Base-by-base conservation (phyloP, 768 basidiomycete genomes). In the Lactifluus rugatus region DNA sequence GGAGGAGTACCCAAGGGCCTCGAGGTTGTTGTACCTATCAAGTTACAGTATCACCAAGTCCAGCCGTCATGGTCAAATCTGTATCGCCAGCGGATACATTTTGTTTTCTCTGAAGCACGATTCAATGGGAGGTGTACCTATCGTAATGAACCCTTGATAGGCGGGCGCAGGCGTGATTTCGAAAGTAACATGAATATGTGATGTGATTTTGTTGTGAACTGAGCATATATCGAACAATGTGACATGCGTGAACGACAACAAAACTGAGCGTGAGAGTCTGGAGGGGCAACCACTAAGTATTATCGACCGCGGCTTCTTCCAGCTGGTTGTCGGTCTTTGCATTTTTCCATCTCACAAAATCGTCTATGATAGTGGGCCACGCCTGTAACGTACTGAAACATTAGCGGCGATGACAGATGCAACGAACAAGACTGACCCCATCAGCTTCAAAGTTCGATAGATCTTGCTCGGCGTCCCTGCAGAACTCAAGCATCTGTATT, bases 351-450 rank as follows among this genome's bases (percentile, higher is more conserved):
- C 68, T 67, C 5, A 83, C 87, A 65, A 91, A 92, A 60, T 89
- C 83, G 65, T 92, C 89, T 46, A 91, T 71, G 61, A 89, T 73
- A 14, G 87, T 86, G 0, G 89, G 89, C 89, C 89, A 91, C 34
- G 87, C 85, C 87, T 89, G 25, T 5, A 21, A 41, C 31, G 39
- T 57, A 39, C 26, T 45, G 48, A n/a, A 46, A 54, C 48, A 48
- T 44, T 44, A 25, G 41, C 4, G 6, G 52, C 7, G 41, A 5
- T 31, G 44, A 48, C 31, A 49, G 49, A 42, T n/a, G 23, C 76
- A 80, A 56, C 42, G 26, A 32, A 44, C 16, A 11, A 31, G 10
- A 66, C 72, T 57, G 62, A 90, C 89, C 55, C 84, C 89, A 55
- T 90, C 87, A 14, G 81, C 74, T 66, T 89, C 87, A 65, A 87